Conservation (phyloP, 352 stramenopile species). For the Phytophthora podocarpi region DNA sequence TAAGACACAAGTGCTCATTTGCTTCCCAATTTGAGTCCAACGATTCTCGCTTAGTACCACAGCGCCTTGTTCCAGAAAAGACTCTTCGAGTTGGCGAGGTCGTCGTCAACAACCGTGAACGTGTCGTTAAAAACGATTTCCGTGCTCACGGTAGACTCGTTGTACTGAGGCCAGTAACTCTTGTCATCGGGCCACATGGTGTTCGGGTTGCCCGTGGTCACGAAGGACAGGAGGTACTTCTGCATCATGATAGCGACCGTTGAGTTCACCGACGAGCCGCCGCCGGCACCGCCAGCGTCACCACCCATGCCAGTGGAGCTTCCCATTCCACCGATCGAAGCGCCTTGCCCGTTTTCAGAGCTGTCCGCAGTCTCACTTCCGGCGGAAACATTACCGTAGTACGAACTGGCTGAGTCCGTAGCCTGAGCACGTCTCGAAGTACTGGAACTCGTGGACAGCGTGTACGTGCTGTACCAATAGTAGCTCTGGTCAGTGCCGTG, state of each 20-base stretch:
- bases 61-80: slow-evolving; percentile 39
- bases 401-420: slow-evolving; percentile 7
- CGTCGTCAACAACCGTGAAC: slow-evolving; percentile 20
- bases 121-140: slow-evolving; percentile 35
- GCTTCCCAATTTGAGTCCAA: too few species aligned
- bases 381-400: slow-evolving; percentile 4
- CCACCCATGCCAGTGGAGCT: slow-evolving; percentile 5
- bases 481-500: slow-evolving; percentile 32
- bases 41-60: slow-evolving; percentile 36
- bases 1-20: too few species aligned
- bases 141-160: slow-evolving; percentile 8
- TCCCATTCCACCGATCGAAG: slow-evolving; percentile 7
- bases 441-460: slow-evolving; percentile 15
- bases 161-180: slow-evolving; percentile 29
- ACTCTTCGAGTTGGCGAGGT: slow-evolving; percentile 23
- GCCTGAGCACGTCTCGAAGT: slow-evolving; percentile 8
- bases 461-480: slow-evolving; percentile 37
- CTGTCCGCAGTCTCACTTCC: neutral
- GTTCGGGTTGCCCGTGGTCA: slow-evolving; percentile 30
- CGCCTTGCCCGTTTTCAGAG: neutral
- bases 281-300: neutral
- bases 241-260: slow-evolving; percentile 32
- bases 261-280: slow-evolving; percentile 13
- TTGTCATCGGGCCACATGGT: slow-evolving; percentile 26
- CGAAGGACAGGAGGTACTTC: slow-evolving; percentile 35